A percentile compares a stretch with the other conserved stretches of the same genome.
Evolutionary conservation across 2,329 filamentous ascomycete species (phyloP).

Genomic region (Colletotrichum cuscutae): DNA sequence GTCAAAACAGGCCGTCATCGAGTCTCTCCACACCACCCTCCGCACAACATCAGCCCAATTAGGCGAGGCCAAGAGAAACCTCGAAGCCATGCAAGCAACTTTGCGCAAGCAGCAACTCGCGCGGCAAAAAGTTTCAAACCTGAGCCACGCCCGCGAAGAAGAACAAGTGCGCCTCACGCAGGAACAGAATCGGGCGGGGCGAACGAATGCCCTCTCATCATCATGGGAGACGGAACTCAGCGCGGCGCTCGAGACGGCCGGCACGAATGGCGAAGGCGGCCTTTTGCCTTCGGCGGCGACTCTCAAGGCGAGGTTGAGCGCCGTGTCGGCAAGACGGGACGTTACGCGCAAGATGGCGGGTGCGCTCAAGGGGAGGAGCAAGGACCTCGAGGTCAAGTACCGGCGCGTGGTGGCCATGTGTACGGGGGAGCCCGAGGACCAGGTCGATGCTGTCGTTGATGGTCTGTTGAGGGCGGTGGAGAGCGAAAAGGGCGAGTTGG

Average conservation of each 20-base stretch:
- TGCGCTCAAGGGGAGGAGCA: constrained; percentile 80
- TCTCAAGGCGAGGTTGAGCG: constrained; percentile 75
- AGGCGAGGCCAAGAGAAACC: constrained; percentile 77
- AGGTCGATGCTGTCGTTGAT: constrained; percentile 84
- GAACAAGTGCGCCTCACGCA: constrained; percentile 65
- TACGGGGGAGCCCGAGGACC: constrained; percentile 79
- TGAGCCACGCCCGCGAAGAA: constrained; percentile 78
- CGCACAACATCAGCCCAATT: constrained; percentile 83
- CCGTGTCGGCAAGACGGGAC: constrained; percentile 76
- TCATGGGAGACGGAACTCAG: constrained; percentile 66
- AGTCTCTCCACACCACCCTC: constrained; percentile 83
- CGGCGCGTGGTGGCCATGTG: constrained; percentile 88
- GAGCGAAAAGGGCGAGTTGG: constrained; percentile 81
- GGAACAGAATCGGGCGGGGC: constrained; percentile 49
- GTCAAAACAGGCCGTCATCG: constrained; percentile 84
- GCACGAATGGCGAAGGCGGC: constrained; percentile 49
- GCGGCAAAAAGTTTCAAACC: constrained; percentile 80
- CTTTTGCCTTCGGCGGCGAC: constrained; percentile 68
- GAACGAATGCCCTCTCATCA: constrained; percentile 57
- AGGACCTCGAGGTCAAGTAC: constrained; percentile 88
- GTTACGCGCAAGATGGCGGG: constrained; percentile 74
- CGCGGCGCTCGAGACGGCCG: constrained; percentile 51
- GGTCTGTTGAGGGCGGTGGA: constrained; percentile 88
- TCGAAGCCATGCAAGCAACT: constrained; percentile 77
- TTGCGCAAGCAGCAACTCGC: constrained; percentile 73